Evolutionary conservation across 148 eudicot genomes (phyloP), one percentile per base, ranked within the genome.

Genomic region (Rhododendron williamsianum): DNA sequence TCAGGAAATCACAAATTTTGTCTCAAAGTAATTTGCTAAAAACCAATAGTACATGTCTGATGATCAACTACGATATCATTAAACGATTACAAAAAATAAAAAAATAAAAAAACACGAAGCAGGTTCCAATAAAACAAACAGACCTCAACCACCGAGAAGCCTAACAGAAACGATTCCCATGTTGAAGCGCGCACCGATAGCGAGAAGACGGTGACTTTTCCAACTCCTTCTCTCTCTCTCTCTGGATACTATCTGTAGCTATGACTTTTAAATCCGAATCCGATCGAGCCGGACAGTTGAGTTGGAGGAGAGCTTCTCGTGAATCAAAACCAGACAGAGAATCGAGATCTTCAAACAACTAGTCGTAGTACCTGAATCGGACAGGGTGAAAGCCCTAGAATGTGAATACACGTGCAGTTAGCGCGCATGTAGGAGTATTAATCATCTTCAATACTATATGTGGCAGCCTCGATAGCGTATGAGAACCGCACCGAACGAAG

Each of bases 351-450:
- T 80, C 65, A 80, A 51, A 33, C 82, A 78, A 21, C 56, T 25
- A 78, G 10, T 10, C 18, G 43, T 41, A 8, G 56, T 5, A 45
- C 15, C 81, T 3, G 36, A 52, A 54, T 52, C 46, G 83, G 46
- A 81, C 46, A 80, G 41, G 16, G 65, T 2, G 33, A 19, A 52
- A 81, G 67, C 83, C 83, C 83, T 81, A 56, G 27, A 81, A 8
- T 3, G 9, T 15, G 4, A 18, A 78, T 25, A 3, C 27, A 38
- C 80, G n/a, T 43, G n/a, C 48, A 76, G 15, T 10, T 3, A 27
- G 15, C 23, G 45, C n/a, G 7, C 8, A 25, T 45, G 54, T 27
- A 27, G 6, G 4, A 35, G 33, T 49, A 12, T 51, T 16, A 48
- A 48, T 52, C 36, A 23, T 23, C 60, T 7, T 46, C 49, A 9